Base-by-base conservation (phyloP, 2,329 filamentous ascomycete genomes). In the Cladosporium oxysporum region DNA sequence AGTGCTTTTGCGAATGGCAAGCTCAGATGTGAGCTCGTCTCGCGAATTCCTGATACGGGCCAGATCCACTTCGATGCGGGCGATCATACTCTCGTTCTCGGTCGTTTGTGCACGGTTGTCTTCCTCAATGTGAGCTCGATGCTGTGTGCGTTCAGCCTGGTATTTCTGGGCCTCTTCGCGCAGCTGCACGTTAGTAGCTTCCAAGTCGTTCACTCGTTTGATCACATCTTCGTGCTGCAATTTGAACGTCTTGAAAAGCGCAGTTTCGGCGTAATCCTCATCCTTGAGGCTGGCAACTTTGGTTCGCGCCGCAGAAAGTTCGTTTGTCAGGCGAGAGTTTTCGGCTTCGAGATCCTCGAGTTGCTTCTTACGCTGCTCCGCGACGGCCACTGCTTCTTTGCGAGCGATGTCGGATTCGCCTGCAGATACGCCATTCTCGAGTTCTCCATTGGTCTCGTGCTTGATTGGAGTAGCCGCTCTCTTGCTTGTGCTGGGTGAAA, bases 231-330 rank as follows among this genome's bases (percentile, higher is more conserved):
- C 95, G 72, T 96, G 91, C 73, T 97, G 92, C 28, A 86, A 86
- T 79, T 93, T 96, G 74, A 97, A 86, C 68, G 91, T 88, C 79
- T 97, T 98, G 84, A 97, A 99, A 3, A 97, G 85, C 72, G 97
- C 93, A 5, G 93, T 97, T 66, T 92, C 89, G 49, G 93, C 89
- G 75, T 96, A 98, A 72, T 99, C 95, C 69, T 99, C 95, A 73
- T 99, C 95, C 0, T 91, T 90, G 53, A 93, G 82, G 64, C 87
- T 89, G 16, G 91, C 88, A 58, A 91, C 83, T 76, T 86, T 86
- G 18, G 85, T 79, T 68, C 83, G 93, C 37, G 94, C 81, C 5
- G 88, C 85, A 21, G 91, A 93, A 52, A 97, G 87, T 73, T 97
- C 91, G 69, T 93, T 89, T 37, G 91, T 85, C 69, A 91, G 70